Evolutionary conservation across 2,329 filamentous ascomycete genomes (phyloP).

Genomic region (Trematosphaeria pertusa): DNA sequence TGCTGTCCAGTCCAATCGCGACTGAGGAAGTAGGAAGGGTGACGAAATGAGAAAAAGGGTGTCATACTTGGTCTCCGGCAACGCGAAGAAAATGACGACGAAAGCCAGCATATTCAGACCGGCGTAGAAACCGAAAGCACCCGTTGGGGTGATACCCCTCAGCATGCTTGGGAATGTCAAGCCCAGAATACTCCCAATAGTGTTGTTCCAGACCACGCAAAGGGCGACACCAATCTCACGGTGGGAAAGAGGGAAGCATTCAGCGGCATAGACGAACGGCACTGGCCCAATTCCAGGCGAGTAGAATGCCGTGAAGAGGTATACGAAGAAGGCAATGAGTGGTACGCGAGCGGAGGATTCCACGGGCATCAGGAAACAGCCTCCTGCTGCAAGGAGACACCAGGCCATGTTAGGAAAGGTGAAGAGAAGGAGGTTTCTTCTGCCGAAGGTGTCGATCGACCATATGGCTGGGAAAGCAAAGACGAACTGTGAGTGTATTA

Average conservation of each 20-base stretch:
- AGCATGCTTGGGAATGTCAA: conserved; percentile 66
- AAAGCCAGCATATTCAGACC: conserved; percentile 65
- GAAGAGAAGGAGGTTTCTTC: conserved; percentile 69
- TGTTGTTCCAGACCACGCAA: conserved; percentile 62
- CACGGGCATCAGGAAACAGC: conserved; percentile 11
- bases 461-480: conserved; percentile 67
- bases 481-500: conserved; percentile 3
- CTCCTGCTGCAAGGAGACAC: conserved; percentile 69
- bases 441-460: conserved; percentile 80
- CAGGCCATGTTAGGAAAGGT: conserved; percentile 67
- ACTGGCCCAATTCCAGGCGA: conserved; percentile 9
- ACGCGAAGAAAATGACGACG: conserved; percentile 66
- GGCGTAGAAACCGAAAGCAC: conserved; percentile 65
- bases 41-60: too few species aligned
- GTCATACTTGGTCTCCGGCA: conserved; percentile 44
- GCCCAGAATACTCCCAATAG: conserved; percentile 53
- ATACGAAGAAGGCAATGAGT: conserved; percentile 17
- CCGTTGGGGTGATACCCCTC: conserved; percentile 53
- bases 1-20: not conserved
- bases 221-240: conserved; percentile 72
- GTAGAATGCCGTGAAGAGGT: conserved; percentile 17
- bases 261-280: conserved; percentile 69
- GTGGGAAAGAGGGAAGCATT: conserved; percentile 71
- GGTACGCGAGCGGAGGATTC: conserved; percentile 30
- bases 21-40: too few species aligned